Base-by-base conservation (phyloP, 768 basidiomycete genomes). In the Leccinum fibrillosum region DNA sequence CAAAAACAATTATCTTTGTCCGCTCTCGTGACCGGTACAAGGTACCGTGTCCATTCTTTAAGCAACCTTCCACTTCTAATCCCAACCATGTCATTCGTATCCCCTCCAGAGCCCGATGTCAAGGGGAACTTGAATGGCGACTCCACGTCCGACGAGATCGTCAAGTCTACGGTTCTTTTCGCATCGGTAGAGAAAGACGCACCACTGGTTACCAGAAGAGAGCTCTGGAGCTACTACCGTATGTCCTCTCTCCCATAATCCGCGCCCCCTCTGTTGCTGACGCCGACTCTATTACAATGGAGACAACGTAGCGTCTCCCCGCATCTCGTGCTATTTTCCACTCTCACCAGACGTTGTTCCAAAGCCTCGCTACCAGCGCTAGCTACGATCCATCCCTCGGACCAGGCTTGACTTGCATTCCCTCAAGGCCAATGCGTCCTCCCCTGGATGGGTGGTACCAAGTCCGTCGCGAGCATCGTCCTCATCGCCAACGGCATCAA, bases 151-250 rank as follows among this genome's bases (percentile, higher is more conserved):
- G 42, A 39, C 7, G 54, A 63, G 42, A 49, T 2, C 1, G 28
- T 55, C 50, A 66, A 69, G 39, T 59, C 64, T n/a, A 53, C 62
- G 25, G 57, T 67, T 12, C 76, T 78, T 50, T 70, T 82, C 2
- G 77, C 77, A 0, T 70, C 76, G 0, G 74, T 80, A 39, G 69
- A 59, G 48, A 74, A 77, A 60, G 73, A 85, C 45, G 90, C 88
- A 55, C 90, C 90, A 0, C 67, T 86, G 10, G 89, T 91, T 5
- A 89, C 86, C 17, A 78, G 85, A 51, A 81, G 70, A 66, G 90
- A 92, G 67, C 74, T 92, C 8, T 92, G 90, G 90, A 84, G 83
- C 54, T 92, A 91, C 66, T 91, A 91, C 69, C 61, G 89, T 89
- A 34, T 49, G 68, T 60, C 25, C 37, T 5, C 6, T 2, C 11